Evolutionary conservation across 345 rosid species (phyloP), one percentile per base, ranked within the genome.

Genomic region (Moricandia moricandioides): DNA sequence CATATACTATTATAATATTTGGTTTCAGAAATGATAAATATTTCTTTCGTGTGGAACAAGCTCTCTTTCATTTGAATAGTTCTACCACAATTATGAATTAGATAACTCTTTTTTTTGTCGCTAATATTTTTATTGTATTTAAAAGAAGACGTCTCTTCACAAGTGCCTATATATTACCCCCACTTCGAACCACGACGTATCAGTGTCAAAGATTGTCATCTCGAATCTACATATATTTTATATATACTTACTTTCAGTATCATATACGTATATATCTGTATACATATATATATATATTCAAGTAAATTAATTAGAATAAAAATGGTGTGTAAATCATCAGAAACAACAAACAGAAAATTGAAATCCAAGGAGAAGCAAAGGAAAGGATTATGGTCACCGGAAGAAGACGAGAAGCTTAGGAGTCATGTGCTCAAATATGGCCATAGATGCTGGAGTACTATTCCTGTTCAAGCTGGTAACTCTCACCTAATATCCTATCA

Each of bases 311-410:
- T 8, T 54, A 7, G 52, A 16, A 47, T 4, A 49, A 31, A 35
- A 66, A 78, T 78, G 81, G 81, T 66, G 72, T 72, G 8, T 30
- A 67, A 66, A 67, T 27, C 69, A 29, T 27, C 69, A 29, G 73
- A 78, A 49, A 71, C 72, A 49, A 8, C 47, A 59, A 51, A 49
- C 33, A 9, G 3, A 24, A 60, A 59, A 37, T 0, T 60, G 51
- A 66, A 72, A 65, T 24, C 43, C 1, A 72, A 78, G 60, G 73
- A 18, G 63, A 89, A 83, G 85, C 91, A 87, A 81, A 86, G 86
- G 83, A 94, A 91, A 59, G 98, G 98, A 45, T 70, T 94, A 13
- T 94, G 98, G 98, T 94, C 98, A 31, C 98, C 98, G 2, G 98
- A 94, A 73, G 97, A 94, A 83, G 98, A 94, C 78, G 89, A 84